phyloP scores from a whole-genome alignment of 1,284 basidiomycete species.

The Grifola frondosa region DNA sequence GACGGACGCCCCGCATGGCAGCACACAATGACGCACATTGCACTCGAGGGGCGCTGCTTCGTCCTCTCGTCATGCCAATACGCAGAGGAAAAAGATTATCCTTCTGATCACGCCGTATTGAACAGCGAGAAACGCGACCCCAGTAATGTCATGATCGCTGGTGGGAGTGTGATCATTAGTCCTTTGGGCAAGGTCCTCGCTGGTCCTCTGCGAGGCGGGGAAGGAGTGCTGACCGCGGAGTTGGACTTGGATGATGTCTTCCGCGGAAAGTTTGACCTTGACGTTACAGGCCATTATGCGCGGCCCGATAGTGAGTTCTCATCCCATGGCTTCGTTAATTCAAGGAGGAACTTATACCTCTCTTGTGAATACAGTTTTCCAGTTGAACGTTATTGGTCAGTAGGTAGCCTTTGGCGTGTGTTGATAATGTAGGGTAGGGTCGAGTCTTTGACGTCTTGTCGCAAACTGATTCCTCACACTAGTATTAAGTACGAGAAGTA shows the following conservation, averaged over 20 bases:
- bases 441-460: too few species aligned
- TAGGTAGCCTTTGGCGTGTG: too few species aligned
- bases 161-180: constrained; percentile 67
- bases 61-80: constrained; percentile 70
- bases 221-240: constrained; percentile 65
- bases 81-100: constrained; percentile 61
- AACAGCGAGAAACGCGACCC: constrained; percentile 40
- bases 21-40: constrained; percentile 70
- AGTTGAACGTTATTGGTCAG: constrained; percentile 14
- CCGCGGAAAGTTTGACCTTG: constrained; percentile 73
- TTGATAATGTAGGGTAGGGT: too few species aligned
- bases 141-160: constrained; percentile 63
- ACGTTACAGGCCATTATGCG: constrained; percentile 69
- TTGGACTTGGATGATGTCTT: constrained; percentile 61
- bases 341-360: neutral
- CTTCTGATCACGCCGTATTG: constrained; percentile 50
- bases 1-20: constrained; percentile 67
- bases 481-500: too few species aligned
- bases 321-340: too few species aligned
- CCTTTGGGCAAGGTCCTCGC: constrained; percentile 69
- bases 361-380: constrained; percentile 18
- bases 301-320: constrained; percentile 54
- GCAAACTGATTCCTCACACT: too few species aligned
- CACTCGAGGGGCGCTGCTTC: constrained; percentile 75
- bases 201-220: constrained; percentile 60